Evolutionary conservation across 352 stramenopile genomes (phyloP).

Genomic region (Plasmopara halstedii): DNA sequence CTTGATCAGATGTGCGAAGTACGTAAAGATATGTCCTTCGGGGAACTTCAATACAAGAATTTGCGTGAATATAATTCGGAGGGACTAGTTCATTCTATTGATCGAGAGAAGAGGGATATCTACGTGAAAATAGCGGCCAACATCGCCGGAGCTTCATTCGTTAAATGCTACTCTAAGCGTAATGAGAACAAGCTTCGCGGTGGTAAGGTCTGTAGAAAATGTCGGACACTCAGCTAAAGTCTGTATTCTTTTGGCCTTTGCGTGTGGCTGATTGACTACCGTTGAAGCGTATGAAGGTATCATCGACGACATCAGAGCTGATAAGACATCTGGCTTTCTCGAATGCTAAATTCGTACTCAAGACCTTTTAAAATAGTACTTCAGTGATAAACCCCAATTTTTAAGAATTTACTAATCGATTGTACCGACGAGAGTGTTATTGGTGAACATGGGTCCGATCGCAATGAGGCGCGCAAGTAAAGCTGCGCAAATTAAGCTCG

Average conservation of each 20-base stretch:
- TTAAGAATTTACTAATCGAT: neutral
- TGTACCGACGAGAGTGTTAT: neutral
- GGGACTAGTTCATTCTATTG: neutral
- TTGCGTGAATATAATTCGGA: neutral
- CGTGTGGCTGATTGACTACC: no score
- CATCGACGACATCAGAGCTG: no score
- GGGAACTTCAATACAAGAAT: constrained; percentile 1
- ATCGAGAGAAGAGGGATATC: constrained; percentile 2
- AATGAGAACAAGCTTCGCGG: no score
- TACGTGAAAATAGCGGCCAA: constrained; percentile 7
- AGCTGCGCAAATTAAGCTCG: neutral
- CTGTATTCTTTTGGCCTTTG: no score
- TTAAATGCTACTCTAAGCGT: constrained; percentile 1
- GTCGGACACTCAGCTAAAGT: no score
- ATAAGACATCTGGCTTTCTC: no score
- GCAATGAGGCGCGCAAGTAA: neutral
- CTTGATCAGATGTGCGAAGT: constrained; percentile 1
- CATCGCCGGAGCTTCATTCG: constrained; percentile 2
- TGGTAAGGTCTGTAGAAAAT: no score
- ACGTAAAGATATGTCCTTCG: constrained; percentile 1
- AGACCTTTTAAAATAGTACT: neutral
- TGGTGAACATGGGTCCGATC: neutral
- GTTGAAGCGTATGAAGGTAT: no score
- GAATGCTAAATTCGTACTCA: neutral
- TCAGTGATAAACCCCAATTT: neutral